Percentiles rank a stretch among this genome's conserved stretches.
Conservation (phyloP, 768 basidiomycete genomes). For the Jaapia argillacea region DNA sequence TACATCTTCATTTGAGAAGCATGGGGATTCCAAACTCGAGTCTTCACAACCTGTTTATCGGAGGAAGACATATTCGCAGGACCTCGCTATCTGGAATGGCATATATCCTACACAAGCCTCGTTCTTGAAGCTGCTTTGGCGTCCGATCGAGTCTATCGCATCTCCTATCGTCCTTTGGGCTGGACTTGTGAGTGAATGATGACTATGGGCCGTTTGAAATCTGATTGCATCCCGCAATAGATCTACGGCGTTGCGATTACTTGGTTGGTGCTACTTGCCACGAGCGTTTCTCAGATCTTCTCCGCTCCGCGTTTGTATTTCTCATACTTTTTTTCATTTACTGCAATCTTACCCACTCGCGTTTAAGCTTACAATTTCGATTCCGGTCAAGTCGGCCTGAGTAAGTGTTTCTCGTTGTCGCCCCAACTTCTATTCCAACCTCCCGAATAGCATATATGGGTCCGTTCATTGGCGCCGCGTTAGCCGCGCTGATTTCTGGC, state of each 20-base stretch:
- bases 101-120: neutral
- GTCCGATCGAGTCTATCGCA: neutral
- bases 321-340: neutral
- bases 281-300: conserved; percentile 10
- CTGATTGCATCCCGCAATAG: neutral
- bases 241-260: conserved; percentile 12
- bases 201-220: neutral
- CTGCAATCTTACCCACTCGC: neutral
- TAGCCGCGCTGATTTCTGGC: conserved; percentile 9
- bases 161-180: conserved; percentile 5
- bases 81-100: conserved; percentile 1
- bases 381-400: conserved; percentile 6
- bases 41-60: neutral
- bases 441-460: conserved; percentile 4
- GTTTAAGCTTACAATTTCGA: conserved; percentile 9
- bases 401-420: neutral
- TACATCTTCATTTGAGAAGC: neutral
- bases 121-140: neutral
- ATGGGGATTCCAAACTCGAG: neutral
- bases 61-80: conserved; percentile 1
- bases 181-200: neutral
- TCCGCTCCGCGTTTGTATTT: conserved; percentile 8
- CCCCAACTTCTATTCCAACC: neutral
- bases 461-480: conserved; percentile 8
- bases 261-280: conserved; percentile 14